Conservation (phyloP, 257 asterid genomes). For the Gardenia jasminoides region DNA sequence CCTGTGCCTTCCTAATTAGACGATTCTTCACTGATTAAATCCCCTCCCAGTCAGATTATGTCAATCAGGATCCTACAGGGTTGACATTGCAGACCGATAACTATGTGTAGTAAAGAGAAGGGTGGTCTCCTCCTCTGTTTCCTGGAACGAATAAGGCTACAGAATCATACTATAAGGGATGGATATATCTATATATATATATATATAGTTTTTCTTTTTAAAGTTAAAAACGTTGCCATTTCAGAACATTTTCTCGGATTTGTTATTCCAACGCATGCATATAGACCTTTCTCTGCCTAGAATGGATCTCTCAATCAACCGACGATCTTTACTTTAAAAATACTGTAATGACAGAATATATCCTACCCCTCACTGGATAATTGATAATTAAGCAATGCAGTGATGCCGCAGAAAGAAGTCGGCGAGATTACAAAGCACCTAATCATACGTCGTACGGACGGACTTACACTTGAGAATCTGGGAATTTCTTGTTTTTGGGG, state of each 20-base stretch:
- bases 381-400: background rate
- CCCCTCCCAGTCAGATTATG: background rate
- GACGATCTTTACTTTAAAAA: background rate
- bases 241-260: background rate
- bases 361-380: conserved; percentile 19
- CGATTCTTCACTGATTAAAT: background rate
- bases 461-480: conserved; percentile 14
- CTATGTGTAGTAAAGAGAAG: background rate
- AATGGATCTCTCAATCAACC: background rate
- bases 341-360: conserved; percentile 33
- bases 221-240: background rate
- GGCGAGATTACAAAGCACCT: conserved; percentile 7
- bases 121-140: background rate
- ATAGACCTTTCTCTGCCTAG: background rate
- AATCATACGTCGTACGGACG: conserved; percentile 17
- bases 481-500: too few species aligned
- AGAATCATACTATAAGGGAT: too few species aligned
- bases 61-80: background rate
- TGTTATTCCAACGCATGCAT: background rate
- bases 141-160: background rate
- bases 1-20: background rate
- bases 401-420: background rate
- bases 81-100: conserved; percentile 2
- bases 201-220: too few species aligned
- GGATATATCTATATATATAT: too few species aligned